Evolutionary conservation across 2,329 filamentous ascomycete species (phyloP), one percentile per base, ranked within the genome.

Genomic region (Diaporthe nobilis): DNA sequence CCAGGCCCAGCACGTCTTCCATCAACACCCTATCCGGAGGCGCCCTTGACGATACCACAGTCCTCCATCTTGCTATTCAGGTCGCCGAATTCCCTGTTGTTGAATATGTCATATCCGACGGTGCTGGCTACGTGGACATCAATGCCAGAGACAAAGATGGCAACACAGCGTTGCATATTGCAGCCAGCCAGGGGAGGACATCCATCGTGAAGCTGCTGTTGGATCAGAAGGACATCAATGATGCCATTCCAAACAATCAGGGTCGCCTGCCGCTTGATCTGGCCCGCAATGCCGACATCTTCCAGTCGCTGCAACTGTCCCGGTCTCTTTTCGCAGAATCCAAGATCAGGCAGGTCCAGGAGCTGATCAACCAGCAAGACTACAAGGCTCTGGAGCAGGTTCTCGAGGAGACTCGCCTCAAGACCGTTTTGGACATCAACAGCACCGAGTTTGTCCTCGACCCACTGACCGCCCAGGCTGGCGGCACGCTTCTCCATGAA

Each of bases 401-500:
- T 4, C 86, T 99, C 51, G 94, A 96, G 81, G 96, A 98, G 81
- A 92, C 93, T 28, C 92, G 95, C 39, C 92, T 98, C 75, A 95
- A 96, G 86, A 95, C 93, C 2, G 92, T 95, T 3, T 85, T 99
- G 70, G 97, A 98, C 83, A 94, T 99, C 80, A 98, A 99, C 84
- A 95, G 94, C 79, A 91, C 94, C 77, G 96, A 98, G 79, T 91
- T 98, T 73, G 93, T 94, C 6, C 96, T 94, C 3, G 96, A 98
- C 76, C 91, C 92, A 1, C 86, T 88, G 4, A 98, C 95, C 0
- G 87, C 93, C 2, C 92, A 97, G 79, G 90, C 92, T 9, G 97
- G 97, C n/a, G 97, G 97, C 15, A 98, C 95, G 1, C 86, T 99
- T 12, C 88, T 99, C 44, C 97, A 99, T 82, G 96, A 99, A 83